A percentile compares a stretch with the other conserved stretches of the same genome.
These are phyloP conservation scores for Exophiala xenobiotica DNA, from an alignment of 2,329 filamentous ascomycete genomes.

Conservation along the genomic window DNA sequence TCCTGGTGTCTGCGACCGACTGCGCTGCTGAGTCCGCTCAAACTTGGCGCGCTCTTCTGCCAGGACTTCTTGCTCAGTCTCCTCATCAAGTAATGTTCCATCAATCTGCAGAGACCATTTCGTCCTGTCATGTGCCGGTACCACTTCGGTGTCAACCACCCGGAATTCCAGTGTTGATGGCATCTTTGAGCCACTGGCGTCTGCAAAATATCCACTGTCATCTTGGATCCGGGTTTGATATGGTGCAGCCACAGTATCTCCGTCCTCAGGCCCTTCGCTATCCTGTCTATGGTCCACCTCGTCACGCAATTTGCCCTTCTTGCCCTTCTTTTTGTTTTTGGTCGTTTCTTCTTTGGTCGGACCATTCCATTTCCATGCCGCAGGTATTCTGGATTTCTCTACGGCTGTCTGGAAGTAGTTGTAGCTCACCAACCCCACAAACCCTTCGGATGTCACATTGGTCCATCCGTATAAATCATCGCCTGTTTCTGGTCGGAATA, in stretches of 20 bases:
- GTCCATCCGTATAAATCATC: slow-evolving; percentile 72
- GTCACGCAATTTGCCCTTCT: slow-evolving; percentile 35
- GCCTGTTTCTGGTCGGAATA: slow-evolving; percentile 75
- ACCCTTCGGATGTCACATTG: slow-evolving; percentile 75
- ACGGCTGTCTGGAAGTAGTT: slow-evolving; percentile 91
- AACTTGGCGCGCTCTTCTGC: slow-evolving; percentile 50
- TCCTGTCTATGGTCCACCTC: slow-evolving; percentile 39
- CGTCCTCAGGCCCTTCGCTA: slow-evolving; percentile 38
- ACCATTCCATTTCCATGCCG: slow-evolving; percentile 76
- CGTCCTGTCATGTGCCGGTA: slow-evolving; percentile 68
- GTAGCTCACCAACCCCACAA: slow-evolving; percentile 84
- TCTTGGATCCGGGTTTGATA: slow-evolving; percentile 35
- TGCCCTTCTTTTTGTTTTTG: slow-evolving; percentile 33
- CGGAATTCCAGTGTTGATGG: slow-evolving; percentile 71
- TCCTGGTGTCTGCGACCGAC: slow-evolving; percentile 32
- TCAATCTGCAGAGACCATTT: slow-evolving; percentile 82
- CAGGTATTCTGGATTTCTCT: slow-evolving; percentile 71
- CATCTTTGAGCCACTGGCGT: slow-evolving; percentile 67
- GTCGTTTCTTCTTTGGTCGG: slow-evolving; percentile 42
- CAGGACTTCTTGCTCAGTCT: slow-evolving; percentile 63
- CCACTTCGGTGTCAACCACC: slow-evolving; percentile 76
- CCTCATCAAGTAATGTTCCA: slow-evolving; percentile 75
- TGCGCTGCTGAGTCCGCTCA: slow-evolving; percentile 38
- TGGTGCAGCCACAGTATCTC: not conserved
- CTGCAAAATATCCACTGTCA: slow-evolving; percentile 72